Conservation (phyloP, 1,284 basidiomycete genomes). For the Taiwanofungus camphoratus region DNA sequence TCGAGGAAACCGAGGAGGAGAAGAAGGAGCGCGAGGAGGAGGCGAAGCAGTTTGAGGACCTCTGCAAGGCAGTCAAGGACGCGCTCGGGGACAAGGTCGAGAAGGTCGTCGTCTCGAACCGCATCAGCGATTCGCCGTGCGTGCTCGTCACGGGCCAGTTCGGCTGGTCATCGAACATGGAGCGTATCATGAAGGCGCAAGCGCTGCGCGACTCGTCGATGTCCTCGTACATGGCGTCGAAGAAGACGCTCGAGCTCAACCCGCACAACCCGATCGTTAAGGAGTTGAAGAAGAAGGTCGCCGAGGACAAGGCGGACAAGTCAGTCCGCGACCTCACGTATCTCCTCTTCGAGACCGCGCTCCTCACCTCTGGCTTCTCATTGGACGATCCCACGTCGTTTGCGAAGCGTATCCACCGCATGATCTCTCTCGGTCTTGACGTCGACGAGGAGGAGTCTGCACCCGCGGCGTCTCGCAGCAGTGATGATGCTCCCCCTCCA, state of each 20-base stretch:
- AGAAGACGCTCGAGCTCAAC: constrained; percentile 99
- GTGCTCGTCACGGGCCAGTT: constrained; percentile 98
- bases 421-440: constrained; percentile 87
- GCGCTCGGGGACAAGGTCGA: constrained; percentile 99
- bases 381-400: constrained; percentile 95
- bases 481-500: constrained; percentile 40
- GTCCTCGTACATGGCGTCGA: constrained; percentile 99
- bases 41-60: constrained; percentile 78
- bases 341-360: constrained; percentile 94
- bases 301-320: constrained; percentile 98
- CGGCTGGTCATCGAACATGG: constrained; percentile 99
- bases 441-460: constrained; percentile 66
- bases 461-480: constrained; percentile 26
- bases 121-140: constrained; percentile 93
- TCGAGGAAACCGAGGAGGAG: constrained; percentile 98
- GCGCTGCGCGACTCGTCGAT: constrained; percentile 97
- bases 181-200: constrained; percentile 99
- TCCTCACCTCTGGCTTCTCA: constrained; percentile 92
- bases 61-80: constrained; percentile 96
- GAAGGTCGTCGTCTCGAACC: constrained; percentile 98
- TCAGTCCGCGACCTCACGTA: constrained; percentile 95
- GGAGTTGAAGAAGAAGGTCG: constrained; percentile 92
- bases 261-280: constrained; percentile 91
- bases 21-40: constrained; percentile 91
- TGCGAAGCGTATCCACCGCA: constrained; percentile 94